Evolutionary conservation across 2,329 filamentous ascomycete species (phyloP).

Genomic region (Paramyrothecium roridum): DNA sequence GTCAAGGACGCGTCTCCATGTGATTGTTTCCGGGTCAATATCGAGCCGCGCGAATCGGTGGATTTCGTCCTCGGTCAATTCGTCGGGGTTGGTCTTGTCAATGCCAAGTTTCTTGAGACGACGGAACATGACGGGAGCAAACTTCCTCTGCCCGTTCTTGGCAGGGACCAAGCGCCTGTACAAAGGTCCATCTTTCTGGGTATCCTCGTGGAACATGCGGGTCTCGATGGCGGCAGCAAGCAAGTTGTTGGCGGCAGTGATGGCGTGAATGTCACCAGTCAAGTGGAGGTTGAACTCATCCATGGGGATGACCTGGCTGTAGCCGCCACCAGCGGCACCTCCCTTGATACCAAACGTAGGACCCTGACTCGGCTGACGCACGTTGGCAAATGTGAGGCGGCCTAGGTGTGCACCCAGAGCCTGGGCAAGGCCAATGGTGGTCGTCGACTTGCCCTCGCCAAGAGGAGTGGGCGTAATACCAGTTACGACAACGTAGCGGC

Average conservation of each 20-base stretch:
- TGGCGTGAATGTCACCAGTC: slow-evolving; percentile 96
- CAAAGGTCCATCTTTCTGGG: slow-evolving; percentile 84
- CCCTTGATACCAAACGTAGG: slow-evolving; percentile 99
- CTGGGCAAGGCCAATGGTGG: slow-evolving; percentile 92
- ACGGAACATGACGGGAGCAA: slow-evolving; percentile 87
- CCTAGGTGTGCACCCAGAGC: slow-evolving; percentile 86
- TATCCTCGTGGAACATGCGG: slow-evolving; percentile 96
- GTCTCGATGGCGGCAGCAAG: slow-evolving; percentile 96
- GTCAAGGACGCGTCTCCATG: slow-evolving; percentile 92
- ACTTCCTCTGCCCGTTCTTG: slow-evolving; percentile 86
- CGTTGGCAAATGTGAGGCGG: slow-evolving; percentile 90
- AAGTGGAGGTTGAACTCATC: slow-evolving; percentile 98
- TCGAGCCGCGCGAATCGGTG: slow-evolving; percentile 86
- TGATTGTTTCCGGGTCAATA: slow-evolving; percentile 95
- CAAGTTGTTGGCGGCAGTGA: slow-evolving; percentile 95
- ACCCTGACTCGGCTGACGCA: slow-evolving; percentile 93
- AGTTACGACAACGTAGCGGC: slow-evolving; percentile 87
- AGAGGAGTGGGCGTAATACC: slow-evolving; percentile 96
- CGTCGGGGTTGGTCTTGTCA: slow-evolving; percentile 87
- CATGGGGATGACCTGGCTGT: slow-evolving; percentile 99
- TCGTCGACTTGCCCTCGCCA: slow-evolving; percentile 97
- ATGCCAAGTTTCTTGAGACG: slow-evolving; percentile 95
- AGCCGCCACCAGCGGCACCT: slow-evolving; percentile 92
- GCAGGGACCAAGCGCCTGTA: slow-evolving; percentile 83
- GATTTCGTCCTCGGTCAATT: slow-evolving; percentile 88